Evolutionary conservation across 352 stramenopile species (phyloP), one percentile per base, ranked within the genome.

Genomic region (Pseudoperonospora humuli): DNA sequence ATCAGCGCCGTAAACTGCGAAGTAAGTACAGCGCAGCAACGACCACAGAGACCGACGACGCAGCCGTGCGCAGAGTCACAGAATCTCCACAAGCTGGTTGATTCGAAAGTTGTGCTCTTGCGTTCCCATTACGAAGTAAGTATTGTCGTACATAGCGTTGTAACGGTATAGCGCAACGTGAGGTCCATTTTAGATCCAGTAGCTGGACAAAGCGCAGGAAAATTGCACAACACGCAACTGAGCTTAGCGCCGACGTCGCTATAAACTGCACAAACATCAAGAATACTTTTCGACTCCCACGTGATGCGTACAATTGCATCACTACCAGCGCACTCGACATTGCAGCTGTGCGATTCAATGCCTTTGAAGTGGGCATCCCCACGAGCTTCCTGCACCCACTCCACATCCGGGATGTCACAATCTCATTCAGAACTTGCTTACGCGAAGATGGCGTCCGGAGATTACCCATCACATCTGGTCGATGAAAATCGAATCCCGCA

Each of bases 401-500:
- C 59, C 68, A 68, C 36, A 90, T 45, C 33, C 75, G 67, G 19
- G 58, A 71, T 39, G 54, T 65, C 48, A 90, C 54, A 34, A 90
- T 85, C 14, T 90, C 75, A 33, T 63, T 62, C 25, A 90, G 45
- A 21, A 85, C 54, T 19, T 79, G 57, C 20, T 85, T 70, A 5
- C 44, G 42, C 20, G 61, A 57, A n/a, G 57, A 54, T 11, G 45
- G 27, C 2, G 64, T 49, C 6, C 61, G 51, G 7, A 64, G 34
- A n/a, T 34, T 67, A 9, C 35, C 32, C 8, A 55, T 50, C 11
- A 63, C 60, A 23, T 75, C 53, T 1, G 46, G 55, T 9, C 36
- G 55, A 45, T 88, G 72, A 39, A 88, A 87, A 34, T 82, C 76
- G 48, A 91, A 91, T 2, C 79, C 79, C 3, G 72, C 67, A 15